Percentiles rank a stretch among this genome's conserved stretches.
These are phyloP conservation scores for Plasmodium cynomolgi DNA, from an alignment of 169 alveolate genomes.

Conservation along the genomic window DNA sequence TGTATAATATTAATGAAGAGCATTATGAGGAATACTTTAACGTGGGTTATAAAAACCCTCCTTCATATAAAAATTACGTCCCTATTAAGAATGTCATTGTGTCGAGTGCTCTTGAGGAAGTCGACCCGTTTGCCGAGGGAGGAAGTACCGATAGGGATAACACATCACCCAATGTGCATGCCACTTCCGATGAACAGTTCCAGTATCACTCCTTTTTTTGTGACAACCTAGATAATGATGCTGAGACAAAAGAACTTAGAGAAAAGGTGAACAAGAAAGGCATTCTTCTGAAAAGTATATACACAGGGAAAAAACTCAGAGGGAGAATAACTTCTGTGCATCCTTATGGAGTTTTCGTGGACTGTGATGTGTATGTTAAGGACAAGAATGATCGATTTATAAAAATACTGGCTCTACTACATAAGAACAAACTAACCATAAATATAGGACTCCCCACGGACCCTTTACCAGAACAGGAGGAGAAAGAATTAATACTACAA, in stretches of 20 bases:
- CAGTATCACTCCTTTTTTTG: neutral
- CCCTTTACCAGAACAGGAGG: conserved; percentile 43
- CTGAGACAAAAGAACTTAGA: conserved; percentile 47
- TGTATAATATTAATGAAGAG: conserved; percentile 63
- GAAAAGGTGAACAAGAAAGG: conserved; percentile 34
- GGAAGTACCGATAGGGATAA: neutral
- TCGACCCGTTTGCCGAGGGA: neutral
- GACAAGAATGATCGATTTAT: conserved; percentile 8
- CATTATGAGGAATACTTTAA: conserved; percentile 73
- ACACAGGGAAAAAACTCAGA: conserved; percentile 62
- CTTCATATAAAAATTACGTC: conserved; percentile 72
- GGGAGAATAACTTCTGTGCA: conserved; percentile 75
- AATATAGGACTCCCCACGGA: conserved; percentile 70
- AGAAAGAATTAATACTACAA: conserved; percentile 69
- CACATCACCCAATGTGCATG: neutral
- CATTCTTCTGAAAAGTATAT: conserved; percentile 41
- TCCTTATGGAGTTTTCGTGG: conserved; percentile 65
- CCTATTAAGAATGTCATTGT: conserved; percentile 65
- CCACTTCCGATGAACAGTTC: neutral
- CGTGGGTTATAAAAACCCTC: conserved; percentile 75
- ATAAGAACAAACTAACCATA: conserved; percentile 74
- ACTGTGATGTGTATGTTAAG: conserved; percentile 73
- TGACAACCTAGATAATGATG: conserved; percentile 16
- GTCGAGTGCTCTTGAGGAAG: neutral
- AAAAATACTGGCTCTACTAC: conserved; percentile 54